Percentiles rank a stretch among this genome's conserved stretches.
These are phyloP conservation scores for Talaromyces sp. DNA, from an alignment of 2,329 filamentous ascomycete species.

Conservation along the genomic window DNA sequence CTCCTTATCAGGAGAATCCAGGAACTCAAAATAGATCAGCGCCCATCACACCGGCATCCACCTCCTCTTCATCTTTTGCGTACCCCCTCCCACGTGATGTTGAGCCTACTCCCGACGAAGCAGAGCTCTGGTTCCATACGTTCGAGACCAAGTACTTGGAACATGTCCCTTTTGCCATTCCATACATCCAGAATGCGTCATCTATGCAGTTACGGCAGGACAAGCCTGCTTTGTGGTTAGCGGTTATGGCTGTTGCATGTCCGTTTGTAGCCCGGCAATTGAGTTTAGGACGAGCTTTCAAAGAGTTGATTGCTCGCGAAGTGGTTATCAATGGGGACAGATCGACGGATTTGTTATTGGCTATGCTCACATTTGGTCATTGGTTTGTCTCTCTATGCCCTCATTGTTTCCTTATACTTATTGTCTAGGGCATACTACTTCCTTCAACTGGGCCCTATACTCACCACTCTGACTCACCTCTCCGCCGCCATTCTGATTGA, in stretches of 20 bases:
- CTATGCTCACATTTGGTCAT: conserved; percentile 47
- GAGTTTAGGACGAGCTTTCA: conserved; percentile 43
- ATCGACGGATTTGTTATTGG: conserved; percentile 54
- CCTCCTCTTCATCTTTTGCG: conserved; percentile 1
- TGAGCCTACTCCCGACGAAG: conserved; percentile 34
- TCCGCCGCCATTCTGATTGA: conserved; percentile 21
- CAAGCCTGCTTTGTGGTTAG: conserved; percentile 53
- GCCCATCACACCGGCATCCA: conserved; percentile 2
- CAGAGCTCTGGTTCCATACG: conserved; percentile 41
- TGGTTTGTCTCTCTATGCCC: conserved; percentile 42
- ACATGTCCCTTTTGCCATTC: conserved; percentile 49
- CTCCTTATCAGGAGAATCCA: background rate
- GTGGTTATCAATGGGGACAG: conserved; percentile 52
- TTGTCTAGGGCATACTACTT: conserved; percentile 13
- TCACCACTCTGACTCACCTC: conserved; percentile 23
- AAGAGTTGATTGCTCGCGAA: conserved; percentile 48
- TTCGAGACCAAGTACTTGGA: conserved; percentile 47
- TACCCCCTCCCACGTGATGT: conserved; percentile 13
- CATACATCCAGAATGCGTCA: conserved; percentile 41
- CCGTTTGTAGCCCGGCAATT: conserved; percentile 45
- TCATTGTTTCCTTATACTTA: background rate
- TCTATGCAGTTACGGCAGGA: conserved; percentile 38
- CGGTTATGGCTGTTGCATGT: conserved; percentile 50
- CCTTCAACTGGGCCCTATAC: conserved; percentile 22
- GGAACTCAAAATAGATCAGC: background rate